These are phyloP conservation scores for Crithidia expoeki DNA, from an alignment of 208 protist genomes.

Conservation along the genomic window DNA sequence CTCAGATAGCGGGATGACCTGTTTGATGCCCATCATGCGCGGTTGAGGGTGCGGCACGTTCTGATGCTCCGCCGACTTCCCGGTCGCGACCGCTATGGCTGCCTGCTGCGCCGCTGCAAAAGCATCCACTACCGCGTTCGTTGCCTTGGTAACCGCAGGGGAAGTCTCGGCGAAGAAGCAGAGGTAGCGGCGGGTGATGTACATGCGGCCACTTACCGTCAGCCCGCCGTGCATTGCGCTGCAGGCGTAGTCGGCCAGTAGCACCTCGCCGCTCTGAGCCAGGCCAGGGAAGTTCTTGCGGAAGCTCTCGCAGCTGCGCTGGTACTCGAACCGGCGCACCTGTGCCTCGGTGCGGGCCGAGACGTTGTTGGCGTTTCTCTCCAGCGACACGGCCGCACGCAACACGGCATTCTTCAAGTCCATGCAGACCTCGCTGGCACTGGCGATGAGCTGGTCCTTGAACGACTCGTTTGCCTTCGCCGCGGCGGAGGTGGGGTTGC, in stretches of 20 bases:
- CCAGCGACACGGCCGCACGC: slow-evolving; percentile 45
- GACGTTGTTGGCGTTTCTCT: slow-evolving; percentile 57
- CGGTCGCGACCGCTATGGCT: slow-evolving; percentile 11
- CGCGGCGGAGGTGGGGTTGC: slow-evolving; percentile 3
- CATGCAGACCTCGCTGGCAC: slow-evolving; percentile 30
- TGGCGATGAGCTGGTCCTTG: slow-evolving; percentile 21
- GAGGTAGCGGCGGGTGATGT: slow-evolving; percentile 69
- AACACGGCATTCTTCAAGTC: slow-evolving; percentile 37
- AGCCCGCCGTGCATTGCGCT: slow-evolving; percentile 58
- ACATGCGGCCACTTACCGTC: slow-evolving; percentile 49
- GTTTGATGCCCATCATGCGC: slow-evolving; percentile 39
- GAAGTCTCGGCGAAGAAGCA: slow-evolving; percentile 63
- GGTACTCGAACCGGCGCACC: slow-evolving; percentile 62
- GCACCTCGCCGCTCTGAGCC: slow-evolving; percentile 51
- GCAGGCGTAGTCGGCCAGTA: slow-evolving; percentile 74
- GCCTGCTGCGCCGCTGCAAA: slow-evolving; percentile 30
- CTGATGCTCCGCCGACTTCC: slow-evolving; percentile 5
- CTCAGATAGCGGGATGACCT: slow-evolving; percentile 58
- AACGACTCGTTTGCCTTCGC: slow-evolving; percentile 15
- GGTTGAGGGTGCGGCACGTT: neutral
- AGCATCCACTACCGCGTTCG: slow-evolving; percentile 37
- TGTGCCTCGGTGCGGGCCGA: slow-evolving; percentile 51
- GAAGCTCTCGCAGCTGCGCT: slow-evolving; percentile 66
- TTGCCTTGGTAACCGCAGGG: slow-evolving; percentile 37
- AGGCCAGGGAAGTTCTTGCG: slow-evolving; percentile 62